Percentiles rank a stretch among this genome's conserved stretches.
Evolutionary conservation across 306 rosid genomes (phyloP).

Genomic region (Rosa rugosa): DNA sequence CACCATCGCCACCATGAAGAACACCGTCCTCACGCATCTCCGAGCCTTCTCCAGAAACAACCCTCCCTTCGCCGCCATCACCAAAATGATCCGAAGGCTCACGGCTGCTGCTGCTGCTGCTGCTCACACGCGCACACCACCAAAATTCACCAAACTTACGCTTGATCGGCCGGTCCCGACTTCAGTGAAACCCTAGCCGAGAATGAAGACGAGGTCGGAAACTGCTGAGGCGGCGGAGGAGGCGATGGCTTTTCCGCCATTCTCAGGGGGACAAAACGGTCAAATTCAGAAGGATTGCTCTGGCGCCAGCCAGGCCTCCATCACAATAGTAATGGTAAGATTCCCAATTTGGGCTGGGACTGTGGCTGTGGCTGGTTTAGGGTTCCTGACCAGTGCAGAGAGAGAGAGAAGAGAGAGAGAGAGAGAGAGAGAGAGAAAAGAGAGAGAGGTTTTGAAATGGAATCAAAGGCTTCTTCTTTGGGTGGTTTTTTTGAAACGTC

Average conservation of each 20-base stretch:
- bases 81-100: too few species aligned
- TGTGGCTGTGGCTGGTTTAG: not conserved
- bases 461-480: not conserved
- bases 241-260: slow-evolving; percentile 44
- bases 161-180: slow-evolving; percentile 29
- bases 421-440: not conserved
- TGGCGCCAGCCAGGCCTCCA: slow-evolving; percentile 9
- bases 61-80: slow-evolving; percentile 65
- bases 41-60: slow-evolving; percentile 62
- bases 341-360: slow-evolving; percentile 1
- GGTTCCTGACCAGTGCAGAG: not conserved
- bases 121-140: too few species aligned
- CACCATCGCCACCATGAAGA: slow-evolving; percentile 81
- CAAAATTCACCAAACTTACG: not conserved
- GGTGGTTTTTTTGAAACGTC: slow-evolving; percentile 1
- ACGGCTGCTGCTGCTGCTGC: too few species aligned
- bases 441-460: not conserved
- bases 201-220: slow-evolving; percentile 2
- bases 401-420: too few species aligned
- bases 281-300: slow-evolving; percentile 16
- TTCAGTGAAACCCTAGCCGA: slow-evolving; percentile 46
- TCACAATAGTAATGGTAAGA: slow-evolving; percentile 27
- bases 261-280: slow-evolving; percentile 15
- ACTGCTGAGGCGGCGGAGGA: slow-evolving; percentile 26
- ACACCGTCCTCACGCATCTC: slow-evolving; percentile 72